Evolutionary conservation across 495 filamentous ascomycete genomes (phyloP).

Genomic region (Penicillium arizonense): DNA sequence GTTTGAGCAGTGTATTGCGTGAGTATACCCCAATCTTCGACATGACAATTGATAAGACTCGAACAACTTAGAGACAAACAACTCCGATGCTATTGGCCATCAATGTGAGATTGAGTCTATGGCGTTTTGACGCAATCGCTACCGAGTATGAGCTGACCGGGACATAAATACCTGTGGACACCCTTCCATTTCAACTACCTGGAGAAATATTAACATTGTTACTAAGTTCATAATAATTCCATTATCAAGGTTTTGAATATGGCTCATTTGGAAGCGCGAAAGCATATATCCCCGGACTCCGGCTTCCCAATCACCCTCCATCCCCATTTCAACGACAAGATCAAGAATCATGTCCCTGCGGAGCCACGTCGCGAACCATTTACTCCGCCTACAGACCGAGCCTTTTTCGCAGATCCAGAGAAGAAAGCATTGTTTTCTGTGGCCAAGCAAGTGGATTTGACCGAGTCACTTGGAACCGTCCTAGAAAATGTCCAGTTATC

Average conservation of each 20-base stretch:
- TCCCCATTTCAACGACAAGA: conserved; percentile 38
- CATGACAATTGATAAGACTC: background rate
- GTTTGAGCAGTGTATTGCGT: background rate
- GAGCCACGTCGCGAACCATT: conserved; percentile 42
- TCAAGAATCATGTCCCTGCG: conserved; percentile 42
- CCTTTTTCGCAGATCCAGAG: conserved; percentile 48
- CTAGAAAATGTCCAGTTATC: conserved; percentile 45
- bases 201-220: no score
- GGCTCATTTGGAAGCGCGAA: conserved; percentile 19
- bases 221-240: no score
- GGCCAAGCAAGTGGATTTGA: conserved; percentile 45
- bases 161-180: background rate
- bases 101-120: background rate
- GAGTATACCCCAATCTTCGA: background rate
- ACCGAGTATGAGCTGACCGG: background rate
- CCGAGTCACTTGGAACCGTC: conserved; percentile 51
- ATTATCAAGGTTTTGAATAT: background rate
- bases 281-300: conserved; percentile 21
- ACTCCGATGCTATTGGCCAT: background rate
- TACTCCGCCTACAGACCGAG: conserved; percentile 46
- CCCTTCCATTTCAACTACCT: background rate
- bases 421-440: conserved; percentile 48
- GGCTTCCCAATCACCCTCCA: conserved; percentile 12
- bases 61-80: background rate
- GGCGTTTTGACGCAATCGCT: background rate